Evolutionary conservation across 2,329 filamentous ascomycete species (phyloP).

Genomic region (Monilinia fructigena): DNA sequence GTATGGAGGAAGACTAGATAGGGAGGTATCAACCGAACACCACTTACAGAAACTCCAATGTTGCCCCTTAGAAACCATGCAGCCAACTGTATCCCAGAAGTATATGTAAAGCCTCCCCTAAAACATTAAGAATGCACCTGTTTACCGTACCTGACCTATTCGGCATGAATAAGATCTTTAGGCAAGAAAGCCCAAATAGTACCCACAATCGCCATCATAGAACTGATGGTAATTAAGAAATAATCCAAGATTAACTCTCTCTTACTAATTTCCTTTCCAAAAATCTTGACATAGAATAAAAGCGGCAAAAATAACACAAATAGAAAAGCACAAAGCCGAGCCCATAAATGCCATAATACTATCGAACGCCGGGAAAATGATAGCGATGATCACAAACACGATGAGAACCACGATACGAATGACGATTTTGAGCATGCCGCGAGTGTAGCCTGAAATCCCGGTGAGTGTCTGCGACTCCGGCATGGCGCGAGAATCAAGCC

Average conservation of each 20-base stretch:
- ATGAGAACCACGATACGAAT: slow-evolving; percentile 67
- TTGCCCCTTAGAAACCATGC: neutral
- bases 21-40: slow-evolving; percentile 5
- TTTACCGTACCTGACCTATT: slow-evolving; percentile 34
- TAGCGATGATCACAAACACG: slow-evolving; percentile 73
- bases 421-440: slow-evolving; percentile 56
- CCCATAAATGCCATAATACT: slow-evolving; percentile 77
- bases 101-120: slow-evolving; percentile 1
- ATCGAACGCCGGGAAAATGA: slow-evolving; percentile 67
- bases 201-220: slow-evolving; percentile 68
- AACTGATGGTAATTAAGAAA: slow-evolving; percentile 66
- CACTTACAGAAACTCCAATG: slow-evolving; percentile 13
- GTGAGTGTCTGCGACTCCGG: slow-evolving; percentile 49
- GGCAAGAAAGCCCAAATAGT: slow-evolving; percentile 89
- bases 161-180: slow-evolving; percentile 65
- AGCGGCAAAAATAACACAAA: slow-evolving; percentile 89
- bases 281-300: slow-evolving; percentile 87
- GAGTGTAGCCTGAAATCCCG: slow-evolving; percentile 56
- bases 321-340: slow-evolving; percentile 85
- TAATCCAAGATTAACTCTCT: slow-evolving; percentile 67
- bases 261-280: slow-evolving; percentile 65
- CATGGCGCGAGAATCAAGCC: slow-evolving; percentile 51
- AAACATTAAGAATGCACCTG: neutral
- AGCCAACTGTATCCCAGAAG: neutral
- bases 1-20: slow-evolving; percentile 2